Evolutionary conservation across 495 filamentous ascomycete species (phyloP).

Genomic region (Margaritispora aquatica): DNA sequence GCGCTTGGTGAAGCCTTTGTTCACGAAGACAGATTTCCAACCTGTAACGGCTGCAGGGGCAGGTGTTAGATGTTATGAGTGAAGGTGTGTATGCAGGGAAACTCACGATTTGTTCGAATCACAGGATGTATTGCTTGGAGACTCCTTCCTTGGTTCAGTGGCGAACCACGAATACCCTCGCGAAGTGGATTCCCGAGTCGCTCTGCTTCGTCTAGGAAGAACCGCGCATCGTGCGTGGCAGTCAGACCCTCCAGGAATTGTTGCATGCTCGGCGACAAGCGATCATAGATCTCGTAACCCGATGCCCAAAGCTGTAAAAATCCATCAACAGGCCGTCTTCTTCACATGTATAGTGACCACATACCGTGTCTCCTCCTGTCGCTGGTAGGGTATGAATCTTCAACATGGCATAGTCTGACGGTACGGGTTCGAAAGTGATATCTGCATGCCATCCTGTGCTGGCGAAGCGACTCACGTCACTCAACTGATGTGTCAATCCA

Average conservation of each 20-base stretch:
- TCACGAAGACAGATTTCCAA: slow-evolving; percentile 48
- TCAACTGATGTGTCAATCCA: slow-evolving; percentile 32
- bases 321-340: not conserved
- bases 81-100: not conserved
- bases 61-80: not conserved
- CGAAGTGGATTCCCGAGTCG: slow-evolving; percentile 50
- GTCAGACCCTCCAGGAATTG: slow-evolving; percentile 62
- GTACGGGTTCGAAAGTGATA: slow-evolving; percentile 60
- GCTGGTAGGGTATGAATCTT: slow-evolving; percentile 52
- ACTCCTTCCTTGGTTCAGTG: slow-evolving; percentile 42
- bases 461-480: slow-evolving; percentile 26
- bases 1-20: slow-evolving; percentile 4
- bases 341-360: slow-evolving; percentile 35
- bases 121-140: slow-evolving; percentile 61
- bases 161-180: slow-evolving; percentile 49
- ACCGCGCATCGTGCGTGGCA: slow-evolving; percentile 51
- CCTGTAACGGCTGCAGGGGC: slow-evolving; percentile 45
- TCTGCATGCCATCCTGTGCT: slow-evolving; percentile 18
- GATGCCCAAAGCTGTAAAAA: slow-evolving; percentile 58
- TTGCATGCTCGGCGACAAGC: slow-evolving; percentile 55
- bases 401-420: slow-evolving; percentile 58
- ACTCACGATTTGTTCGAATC: slow-evolving; percentile 59
- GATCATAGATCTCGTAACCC: slow-evolving; percentile 76
- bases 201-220: slow-evolving; percentile 50
- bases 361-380: slow-evolving; percentile 55